Evolutionary conservation across 768 basidiomycete genomes (phyloP).

Genomic region (Daedaleopsis nitida): DNA sequence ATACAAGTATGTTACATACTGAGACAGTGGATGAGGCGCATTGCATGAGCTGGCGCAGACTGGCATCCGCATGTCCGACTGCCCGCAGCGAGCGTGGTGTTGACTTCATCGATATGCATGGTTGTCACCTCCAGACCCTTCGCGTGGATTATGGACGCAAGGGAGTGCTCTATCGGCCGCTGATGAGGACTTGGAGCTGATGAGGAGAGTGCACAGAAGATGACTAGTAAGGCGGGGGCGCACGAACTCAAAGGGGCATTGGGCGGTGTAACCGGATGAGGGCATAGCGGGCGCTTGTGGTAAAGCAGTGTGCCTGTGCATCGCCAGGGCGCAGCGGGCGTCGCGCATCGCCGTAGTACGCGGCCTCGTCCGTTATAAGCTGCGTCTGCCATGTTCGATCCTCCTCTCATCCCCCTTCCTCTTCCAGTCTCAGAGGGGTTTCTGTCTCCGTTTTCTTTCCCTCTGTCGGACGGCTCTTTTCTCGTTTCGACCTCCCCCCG

Average conservation of each 20-base stretch:
- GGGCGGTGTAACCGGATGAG: conserved; percentile 9
- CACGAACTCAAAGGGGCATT: no score
- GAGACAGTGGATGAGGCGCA: no score
- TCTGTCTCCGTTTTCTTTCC: conserved; percentile 4
- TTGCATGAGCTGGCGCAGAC: no score
- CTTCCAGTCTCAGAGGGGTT: conserved; percentile 5
- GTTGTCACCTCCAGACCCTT: neutral
- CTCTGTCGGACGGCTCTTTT: conserved; percentile 11
- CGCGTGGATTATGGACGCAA: neutral
- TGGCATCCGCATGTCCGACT: no score
- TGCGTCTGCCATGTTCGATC: neutral
- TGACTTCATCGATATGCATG: no score
- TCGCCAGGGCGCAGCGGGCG: no score
- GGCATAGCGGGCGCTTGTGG: conserved; percentile 1
- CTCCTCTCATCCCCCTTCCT: neutral
- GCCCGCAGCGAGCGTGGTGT: no score
- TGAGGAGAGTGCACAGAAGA: neutral
- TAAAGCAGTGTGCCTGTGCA: conserved; percentile 3
- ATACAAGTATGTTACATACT: no score
- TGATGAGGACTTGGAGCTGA: neutral
- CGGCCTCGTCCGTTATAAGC: neutral
- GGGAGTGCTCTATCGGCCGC: neutral
- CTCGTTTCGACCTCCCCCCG: neutral
- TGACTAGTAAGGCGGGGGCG: neutral
- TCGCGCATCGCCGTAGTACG: conserved; percentile 4